Base-by-base conservation (phyloP, 1,139 yeast species). In the Hansenula anomala region DNA sequence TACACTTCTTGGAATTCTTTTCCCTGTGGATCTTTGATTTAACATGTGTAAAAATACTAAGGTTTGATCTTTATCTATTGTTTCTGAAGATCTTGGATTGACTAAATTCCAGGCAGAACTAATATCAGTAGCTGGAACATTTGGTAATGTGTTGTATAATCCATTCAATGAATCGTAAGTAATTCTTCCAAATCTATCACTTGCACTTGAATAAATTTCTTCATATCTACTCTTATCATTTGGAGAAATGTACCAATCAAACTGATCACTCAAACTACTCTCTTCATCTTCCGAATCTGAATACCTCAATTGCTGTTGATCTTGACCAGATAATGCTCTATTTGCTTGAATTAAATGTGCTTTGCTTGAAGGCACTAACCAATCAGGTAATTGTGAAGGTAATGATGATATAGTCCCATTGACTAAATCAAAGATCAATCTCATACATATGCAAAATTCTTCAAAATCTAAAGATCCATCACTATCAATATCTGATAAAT, bases 221-320 rank as follows among this genome's bases (percentile, higher is more conserved):
- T 87, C 94, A 61, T 92, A 94, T 11, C 84, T 75, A 3, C 78
- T 56, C 54, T 81, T 78, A 55, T 92, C 97, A 8, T 80, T 73
- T 16, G 97, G 97, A 5, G 96, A 81, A 47, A 92, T 89, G 64
- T 92, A 92, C 98, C 98, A 92, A 57, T 90, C 96, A 57, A 92
- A 54, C 39, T 50, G 58, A 32, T 38, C 43, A 36, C 38, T 38
- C 30, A 43, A 45, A 7, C 47, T 44, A 27, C 27, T 33, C 36
- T 51, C 55, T 19, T 55, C 55, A 38, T 59, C 57, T 40, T 55
- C 57, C n/a, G 59, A 50, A 33, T 52, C 55, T 1, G 49, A 50
- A 47, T 37, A 43, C 43, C 44, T 42, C 30, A 36, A 47, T 27
- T 28, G 6, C 19, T 28, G 30, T 16, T 44, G 46, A 30, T 43